Evolutionary conservation across 164 flowering plant genomes (phyloP).

Genomic region (Houttuynia cordata): DNA sequence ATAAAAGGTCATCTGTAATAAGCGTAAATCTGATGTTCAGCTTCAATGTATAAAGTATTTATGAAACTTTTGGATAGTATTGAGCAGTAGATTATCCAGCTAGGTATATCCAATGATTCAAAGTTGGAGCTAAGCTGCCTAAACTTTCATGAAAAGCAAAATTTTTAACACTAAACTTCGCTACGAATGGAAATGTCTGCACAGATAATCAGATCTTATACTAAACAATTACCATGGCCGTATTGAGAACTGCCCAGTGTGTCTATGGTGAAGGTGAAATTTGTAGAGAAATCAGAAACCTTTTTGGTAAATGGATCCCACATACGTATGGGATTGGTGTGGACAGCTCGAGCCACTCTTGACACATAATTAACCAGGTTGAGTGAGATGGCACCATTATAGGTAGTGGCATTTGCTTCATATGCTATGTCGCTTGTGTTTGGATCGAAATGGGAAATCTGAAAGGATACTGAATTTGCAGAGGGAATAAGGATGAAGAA

Average conservation of each 20-base stretch:
- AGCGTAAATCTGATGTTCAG: too few relatives aligned
- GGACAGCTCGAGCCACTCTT: slow-evolving; percentile 8
- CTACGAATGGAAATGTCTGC: too few relatives aligned
- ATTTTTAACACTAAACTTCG: too few relatives aligned
- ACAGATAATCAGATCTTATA: background rate
- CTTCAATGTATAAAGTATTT: too few relatives aligned
- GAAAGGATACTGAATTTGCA: slow-evolving; percentile 2
- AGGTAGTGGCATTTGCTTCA: slow-evolving; percentile 1
- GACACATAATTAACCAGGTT: background rate
- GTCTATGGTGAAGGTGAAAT: slow-evolving; percentile 31
- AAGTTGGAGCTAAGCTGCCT: too few relatives aligned
- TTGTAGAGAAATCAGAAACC: slow-evolving; percentile 35
- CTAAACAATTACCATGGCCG: slow-evolving; percentile 12
- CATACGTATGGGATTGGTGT: slow-evolving; percentile 1
- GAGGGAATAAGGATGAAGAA: slow-evolving; percentile 2
- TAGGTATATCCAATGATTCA: too few relatives aligned
- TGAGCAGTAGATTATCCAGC: too few relatives aligned
- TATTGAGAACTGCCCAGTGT: background rate
- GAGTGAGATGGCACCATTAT: slow-evolving; percentile 6
- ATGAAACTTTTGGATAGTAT: too few relatives aligned
- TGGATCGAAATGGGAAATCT: slow-evolving; percentile 1
- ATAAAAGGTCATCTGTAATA: too few relatives aligned
- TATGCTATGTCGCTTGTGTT: background rate
- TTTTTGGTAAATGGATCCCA: slow-evolving; percentile 8
- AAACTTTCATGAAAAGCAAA: too few relatives aligned